Conservation (phyloP, 805 yeast species). For the Pichia manshurica region DNA sequence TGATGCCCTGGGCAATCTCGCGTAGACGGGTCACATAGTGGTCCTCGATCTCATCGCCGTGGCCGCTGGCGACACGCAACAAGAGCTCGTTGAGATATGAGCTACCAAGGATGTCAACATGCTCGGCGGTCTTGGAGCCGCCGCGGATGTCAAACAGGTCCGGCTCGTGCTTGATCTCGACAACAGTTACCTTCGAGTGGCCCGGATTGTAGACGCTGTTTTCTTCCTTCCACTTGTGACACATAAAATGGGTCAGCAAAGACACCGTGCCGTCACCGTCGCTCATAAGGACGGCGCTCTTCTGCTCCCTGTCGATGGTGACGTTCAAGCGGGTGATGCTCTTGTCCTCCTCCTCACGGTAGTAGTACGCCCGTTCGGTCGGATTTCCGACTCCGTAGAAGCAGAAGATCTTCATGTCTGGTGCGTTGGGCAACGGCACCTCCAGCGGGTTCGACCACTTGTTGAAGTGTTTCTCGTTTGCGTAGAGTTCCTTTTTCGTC, state of each 20-base stretch:
- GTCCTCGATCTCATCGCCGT: slow-evolving; percentile 61
- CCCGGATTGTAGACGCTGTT: slow-evolving; percentile 78
- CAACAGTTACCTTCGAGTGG: slow-evolving; percentile 61
- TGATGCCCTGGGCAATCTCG: slow-evolving; percentile 11
- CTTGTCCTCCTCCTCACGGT: slow-evolving; percentile 61
- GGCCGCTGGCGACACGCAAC: slow-evolving; percentile 75
- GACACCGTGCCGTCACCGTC: slow-evolving; percentile 98
- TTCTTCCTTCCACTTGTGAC: slow-evolving; percentile 78
- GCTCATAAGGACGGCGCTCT: slow-evolving; percentile 68
- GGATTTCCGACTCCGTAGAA: slow-evolving; percentile 97
- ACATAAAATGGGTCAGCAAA: slow-evolving; percentile 77
- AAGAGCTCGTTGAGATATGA: slow-evolving; percentile 87
- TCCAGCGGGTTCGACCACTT: slow-evolving; percentile 97
- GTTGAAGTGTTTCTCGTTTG: slow-evolving; percentile 62
- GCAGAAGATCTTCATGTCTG: slow-evolving; percentile 81
- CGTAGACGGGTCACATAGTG: slow-evolving; percentile 52
- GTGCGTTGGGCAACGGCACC: slow-evolving; percentile 87
- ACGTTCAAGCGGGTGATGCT: slow-evolving; percentile 51
- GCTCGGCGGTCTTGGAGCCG: slow-evolving; percentile 96
- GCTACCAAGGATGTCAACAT: slow-evolving; percentile 92
- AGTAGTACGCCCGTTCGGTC: slow-evolving; percentile 88
- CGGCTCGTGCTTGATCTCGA: slow-evolving; percentile 91
- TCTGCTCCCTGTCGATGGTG: slow-evolving; percentile 61
- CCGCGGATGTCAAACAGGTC: slow-evolving; percentile 92
- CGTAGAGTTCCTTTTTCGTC: slow-evolving; percentile 49